Evolutionary conservation across 2,329 filamentous ascomycete genomes (phyloP).

Genomic region (Fusarium beomiforme): DNA sequence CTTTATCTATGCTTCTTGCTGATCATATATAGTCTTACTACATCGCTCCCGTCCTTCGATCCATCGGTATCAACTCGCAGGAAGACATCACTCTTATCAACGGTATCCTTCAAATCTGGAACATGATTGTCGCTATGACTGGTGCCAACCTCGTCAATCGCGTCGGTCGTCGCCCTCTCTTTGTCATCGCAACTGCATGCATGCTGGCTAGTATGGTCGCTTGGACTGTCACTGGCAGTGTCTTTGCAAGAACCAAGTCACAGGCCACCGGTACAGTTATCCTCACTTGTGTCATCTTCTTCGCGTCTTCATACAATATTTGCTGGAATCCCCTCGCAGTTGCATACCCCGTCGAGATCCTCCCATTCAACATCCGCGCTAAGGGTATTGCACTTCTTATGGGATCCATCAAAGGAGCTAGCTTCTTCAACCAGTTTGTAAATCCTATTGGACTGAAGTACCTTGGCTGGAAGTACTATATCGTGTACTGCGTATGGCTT

Average conservation of each 20-base stretch:
- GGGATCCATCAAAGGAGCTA: not conserved
- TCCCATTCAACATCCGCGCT: not conserved
- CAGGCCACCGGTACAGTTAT: not conserved
- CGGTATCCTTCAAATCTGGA: not conserved
- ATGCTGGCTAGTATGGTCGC: not conserved
- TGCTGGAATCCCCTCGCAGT: not conserved
- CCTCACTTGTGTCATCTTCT: not conserved
- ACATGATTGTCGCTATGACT: not conserved
- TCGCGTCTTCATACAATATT: not conserved
- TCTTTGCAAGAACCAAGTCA: not conserved
- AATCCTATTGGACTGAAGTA: not conserved
- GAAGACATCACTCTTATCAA: not conserved
- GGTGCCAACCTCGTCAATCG: not conserved
- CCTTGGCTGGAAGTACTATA: not conserved
- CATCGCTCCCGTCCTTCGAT: not conserved
- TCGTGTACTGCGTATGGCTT: not conserved
- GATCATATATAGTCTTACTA: not conserved
- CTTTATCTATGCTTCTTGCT: not conserved
- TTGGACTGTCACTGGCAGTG: not conserved
- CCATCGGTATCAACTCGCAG: not conserved
- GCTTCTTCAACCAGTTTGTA: not conserved
- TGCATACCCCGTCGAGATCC: not conserved
- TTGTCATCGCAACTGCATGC: not conserved
- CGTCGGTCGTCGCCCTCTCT: not conserved
- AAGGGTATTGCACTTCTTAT: not conserved